Percentiles rank a stretch among this genome's conserved stretches.
Evolutionary conservation across 2,329 filamentous ascomycete genomes (phyloP).

Genomic region (Talaromyces sp.): DNA sequence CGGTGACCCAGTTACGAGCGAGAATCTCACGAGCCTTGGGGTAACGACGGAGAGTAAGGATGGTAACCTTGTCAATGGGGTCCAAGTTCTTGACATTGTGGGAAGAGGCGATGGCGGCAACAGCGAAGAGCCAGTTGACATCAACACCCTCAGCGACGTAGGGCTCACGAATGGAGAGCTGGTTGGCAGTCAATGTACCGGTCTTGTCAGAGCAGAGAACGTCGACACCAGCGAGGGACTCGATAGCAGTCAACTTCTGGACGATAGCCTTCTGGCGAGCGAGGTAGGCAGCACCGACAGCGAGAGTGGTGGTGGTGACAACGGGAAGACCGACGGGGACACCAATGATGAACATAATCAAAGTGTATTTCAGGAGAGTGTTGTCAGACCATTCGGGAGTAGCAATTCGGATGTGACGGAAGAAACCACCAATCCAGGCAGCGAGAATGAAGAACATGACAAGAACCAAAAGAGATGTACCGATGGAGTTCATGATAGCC

Average conservation of each 20-base stretch:
- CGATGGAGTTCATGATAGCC: constrained; percentile 71
- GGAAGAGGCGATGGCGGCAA: constrained; percentile 65
- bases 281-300: constrained; percentile 67
- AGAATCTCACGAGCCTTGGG: constrained; percentile 67
- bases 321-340: constrained; percentile 70
- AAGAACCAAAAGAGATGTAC: constrained; percentile 62
- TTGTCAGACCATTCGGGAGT: constrained; percentile 44
- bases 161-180: constrained; percentile 66
- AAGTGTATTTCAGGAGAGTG: constrained; percentile 59
- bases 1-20: constrained; percentile 63
- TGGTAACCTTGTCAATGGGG: constrained; percentile 69
- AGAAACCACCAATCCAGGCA: constrained; percentile 69
- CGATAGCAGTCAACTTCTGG: constrained; percentile 68
- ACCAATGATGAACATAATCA: constrained; percentile 66
- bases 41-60: constrained; percentile 65
- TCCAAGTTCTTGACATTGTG: constrained; percentile 70
- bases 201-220: constrained; percentile 74
- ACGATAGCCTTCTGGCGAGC: constrained; percentile 69
- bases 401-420: constrained; percentile 56
- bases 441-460: constrained; percentile 67
- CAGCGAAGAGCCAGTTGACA: constrained; percentile 74
- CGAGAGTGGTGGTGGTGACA: constrained; percentile 67
- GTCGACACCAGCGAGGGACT: constrained; percentile 65
- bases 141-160: constrained; percentile 68
- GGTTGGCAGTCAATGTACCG: constrained; percentile 53